Evolutionary conservation across 176 grass and related monocot species (phyloP), one percentile per base, ranked within the genome.

Genomic region (Ananas comosus): DNA sequence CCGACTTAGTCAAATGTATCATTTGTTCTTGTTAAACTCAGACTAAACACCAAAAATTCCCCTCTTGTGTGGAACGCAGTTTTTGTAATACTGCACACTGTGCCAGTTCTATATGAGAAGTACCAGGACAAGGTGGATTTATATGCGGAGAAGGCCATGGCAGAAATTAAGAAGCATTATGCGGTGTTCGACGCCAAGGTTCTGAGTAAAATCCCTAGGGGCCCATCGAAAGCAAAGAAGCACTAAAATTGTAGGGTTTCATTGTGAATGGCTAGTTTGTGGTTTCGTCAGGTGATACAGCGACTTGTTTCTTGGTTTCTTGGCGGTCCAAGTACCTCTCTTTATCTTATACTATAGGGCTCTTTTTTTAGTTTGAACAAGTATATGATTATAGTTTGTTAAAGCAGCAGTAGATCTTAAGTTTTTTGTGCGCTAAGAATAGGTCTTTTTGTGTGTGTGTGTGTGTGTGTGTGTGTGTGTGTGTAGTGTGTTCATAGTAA

Each of bases 121-220:
- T 91, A 90, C 16, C 89, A 92, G 74, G 89, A 99, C 63, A 86
- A 88, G 70, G 83, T 99, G 24, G 94, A 99, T 72, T 76, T 87
- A 0, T 76, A 69, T 53, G 94, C 86, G 9, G 94, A 99, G 79
- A 99, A 88, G 82, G 89, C 80, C 25, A 88, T 83, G 81, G 71
- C 77, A 8, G 87, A 93, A 77, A 16, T 88, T 49, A 99, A 99
- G 80, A 91, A 74, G 66, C 87, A 91, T 71, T 93, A 91, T 23
- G 74, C 84, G 0, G 69, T 88, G 51, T 78, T 99, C 18, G 78
- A 99, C 74, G 85, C 81, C 16, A 86, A 93, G 63, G 89, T 99
- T 73, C 72, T 99, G 72, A 91, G 94, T 72, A 99, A 93, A 77
- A 82, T 99, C 28, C 89, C 89, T 22, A 88, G 90, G 63, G 83